Evolutionary conservation across 371 early-diverging fungal genomes (phyloP).

Genomic region (Funneliformis caledonium): DNA sequence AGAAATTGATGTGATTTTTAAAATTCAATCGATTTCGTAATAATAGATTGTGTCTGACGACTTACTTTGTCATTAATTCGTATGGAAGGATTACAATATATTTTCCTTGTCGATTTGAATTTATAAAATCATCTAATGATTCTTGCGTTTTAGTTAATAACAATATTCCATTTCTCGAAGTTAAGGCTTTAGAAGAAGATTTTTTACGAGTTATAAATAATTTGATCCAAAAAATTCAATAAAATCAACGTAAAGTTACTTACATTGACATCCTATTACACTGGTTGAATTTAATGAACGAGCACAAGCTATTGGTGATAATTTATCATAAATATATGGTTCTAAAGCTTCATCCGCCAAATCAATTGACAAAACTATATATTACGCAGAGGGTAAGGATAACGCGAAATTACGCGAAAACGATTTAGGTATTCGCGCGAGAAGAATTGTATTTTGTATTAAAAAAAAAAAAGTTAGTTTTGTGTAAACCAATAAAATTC

Average conservation of each 20-base stretch:
- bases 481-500: neutral
- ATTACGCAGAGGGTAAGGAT: neutral
- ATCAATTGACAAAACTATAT: neutral
- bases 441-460: too few species aligned
- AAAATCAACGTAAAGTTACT: neutral
- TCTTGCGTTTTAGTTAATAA: constrained; percentile 56
- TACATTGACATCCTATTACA: constrained; percentile 20
- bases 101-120: constrained; percentile 44
- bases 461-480: neutral
- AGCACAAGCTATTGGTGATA: neutral
- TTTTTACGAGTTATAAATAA: neutral
- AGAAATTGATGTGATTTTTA: neutral
- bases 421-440: neutral
- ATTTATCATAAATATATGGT: neutral
- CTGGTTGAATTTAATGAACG: constrained; percentile 16
- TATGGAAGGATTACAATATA: constrained; percentile 70
- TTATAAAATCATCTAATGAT: constrained; percentile 58
- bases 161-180: constrained; percentile 57
- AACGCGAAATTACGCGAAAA: neutral
- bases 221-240: neutral
- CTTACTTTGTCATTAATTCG: constrained; percentile 62
- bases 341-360: neutral
- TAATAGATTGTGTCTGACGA: neutral
- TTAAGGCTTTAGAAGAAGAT: neutral
- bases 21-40: neutral